phyloP scores from a whole-genome alignment of 2,329 filamentous ascomycete genomes.

The Alternaria brassicicola region DNA sequence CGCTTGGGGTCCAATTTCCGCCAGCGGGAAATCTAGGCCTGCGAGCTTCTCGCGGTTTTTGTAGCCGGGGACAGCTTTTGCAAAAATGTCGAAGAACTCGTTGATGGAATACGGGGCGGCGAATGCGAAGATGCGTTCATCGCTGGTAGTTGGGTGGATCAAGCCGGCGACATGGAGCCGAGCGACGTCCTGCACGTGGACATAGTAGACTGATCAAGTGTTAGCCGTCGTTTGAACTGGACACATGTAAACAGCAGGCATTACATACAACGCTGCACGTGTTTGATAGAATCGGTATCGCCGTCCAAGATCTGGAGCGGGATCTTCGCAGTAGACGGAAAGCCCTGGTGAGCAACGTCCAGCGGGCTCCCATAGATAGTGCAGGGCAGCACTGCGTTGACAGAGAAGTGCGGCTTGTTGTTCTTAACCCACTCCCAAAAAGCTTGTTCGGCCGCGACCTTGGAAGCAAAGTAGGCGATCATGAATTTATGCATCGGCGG shows the following conservation, averaged over 20 bases:
- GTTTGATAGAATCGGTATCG: constrained; percentile 16
- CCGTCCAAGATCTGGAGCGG: constrained; percentile 17
- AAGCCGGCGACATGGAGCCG: constrained; percentile 25
- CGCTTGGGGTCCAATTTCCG: constrained; percentile 7
- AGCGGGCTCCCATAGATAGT: constrained; percentile 22
- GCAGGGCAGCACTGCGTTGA: constrained; percentile 40
- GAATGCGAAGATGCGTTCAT: constrained; percentile 24
- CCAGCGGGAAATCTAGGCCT: constrained; percentile 14
- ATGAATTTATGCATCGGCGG: constrained; percentile 18
- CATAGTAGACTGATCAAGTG: constrained; percentile 14
- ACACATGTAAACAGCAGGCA: neutral
- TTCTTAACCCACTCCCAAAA: constrained; percentile 53
- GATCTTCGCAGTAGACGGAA: constrained; percentile 17
- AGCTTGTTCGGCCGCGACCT: constrained; percentile 51
- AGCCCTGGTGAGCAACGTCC: constrained; percentile 19
- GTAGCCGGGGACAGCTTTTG: constrained; percentile 2
- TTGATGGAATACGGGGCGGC: constrained; percentile 15
- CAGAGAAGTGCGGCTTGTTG: constrained; percentile 49
- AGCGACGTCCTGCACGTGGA: constrained; percentile 29
- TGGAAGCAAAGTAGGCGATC: constrained; percentile 51
- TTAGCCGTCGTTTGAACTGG: neutral
- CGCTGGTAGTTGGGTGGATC: constrained; percentile 16
- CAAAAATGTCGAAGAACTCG: constrained; percentile 18
- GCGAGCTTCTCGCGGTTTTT: constrained; percentile 6
- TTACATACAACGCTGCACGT: constrained; percentile 17